Percentiles rank a stretch among this genome's conserved stretches.
Evolutionary conservation across 2,329 filamentous ascomycete genomes (phyloP).

Genomic region (Basipetospora sp.): DNA sequence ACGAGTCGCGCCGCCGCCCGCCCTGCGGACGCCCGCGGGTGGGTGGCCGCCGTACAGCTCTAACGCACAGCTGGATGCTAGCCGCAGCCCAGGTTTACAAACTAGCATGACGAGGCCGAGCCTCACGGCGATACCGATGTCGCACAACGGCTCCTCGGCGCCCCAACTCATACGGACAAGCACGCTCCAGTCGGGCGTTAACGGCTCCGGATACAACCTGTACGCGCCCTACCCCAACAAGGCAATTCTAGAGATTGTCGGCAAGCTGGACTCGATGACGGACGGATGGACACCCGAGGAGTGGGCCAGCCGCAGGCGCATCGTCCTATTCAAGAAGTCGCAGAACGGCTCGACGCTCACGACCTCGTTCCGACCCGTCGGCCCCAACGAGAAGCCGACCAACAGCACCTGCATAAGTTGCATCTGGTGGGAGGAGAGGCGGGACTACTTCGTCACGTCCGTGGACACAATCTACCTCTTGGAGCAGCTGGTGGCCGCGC

Average conservation of each 20-base stretch:
- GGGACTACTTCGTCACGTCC: slow-evolving; percentile 84
- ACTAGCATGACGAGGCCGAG: slow-evolving; percentile 29
- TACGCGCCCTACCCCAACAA: slow-evolving; percentile 74
- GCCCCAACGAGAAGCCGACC: slow-evolving; percentile 61
- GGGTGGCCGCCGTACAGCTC: slow-evolving; percentile 31
- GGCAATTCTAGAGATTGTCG: slow-evolving; percentile 69
- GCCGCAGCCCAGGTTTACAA: slow-evolving; percentile 28
- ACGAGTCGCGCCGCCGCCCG: slow-evolving; percentile 16
- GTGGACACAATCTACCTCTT: slow-evolving; percentile 94
- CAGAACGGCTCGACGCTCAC: slow-evolving; percentile 72
- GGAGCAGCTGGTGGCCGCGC: slow-evolving; percentile 66
- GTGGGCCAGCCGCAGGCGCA: slow-evolving; percentile 59
- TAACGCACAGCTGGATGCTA: slow-evolving; percentile 23
- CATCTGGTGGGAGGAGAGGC: slow-evolving; percentile 89
- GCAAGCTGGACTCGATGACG: slow-evolving; percentile 73
- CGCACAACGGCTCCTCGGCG: slow-evolving; percentile 25
- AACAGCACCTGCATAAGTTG: slow-evolving; percentile 93
- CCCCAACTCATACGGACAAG: slow-evolving; percentile 43
- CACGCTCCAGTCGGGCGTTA: slow-evolving; percentile 27
- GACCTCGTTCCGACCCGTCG: slow-evolving; percentile 63
- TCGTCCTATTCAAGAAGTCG: slow-evolving; percentile 75
- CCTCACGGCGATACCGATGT: slow-evolving; percentile 34
- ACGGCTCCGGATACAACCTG: slow-evolving; percentile 46
- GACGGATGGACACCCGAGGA: slow-evolving; percentile 74
- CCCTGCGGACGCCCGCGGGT: slow-evolving; percentile 23